A percentile compares a stretch with the other conserved stretches of the same genome.
These are phyloP conservation scores for Russula dissimulans DNA, from an alignment of 768 basidiomycete species.

Conservation along the genomic window DNA sequence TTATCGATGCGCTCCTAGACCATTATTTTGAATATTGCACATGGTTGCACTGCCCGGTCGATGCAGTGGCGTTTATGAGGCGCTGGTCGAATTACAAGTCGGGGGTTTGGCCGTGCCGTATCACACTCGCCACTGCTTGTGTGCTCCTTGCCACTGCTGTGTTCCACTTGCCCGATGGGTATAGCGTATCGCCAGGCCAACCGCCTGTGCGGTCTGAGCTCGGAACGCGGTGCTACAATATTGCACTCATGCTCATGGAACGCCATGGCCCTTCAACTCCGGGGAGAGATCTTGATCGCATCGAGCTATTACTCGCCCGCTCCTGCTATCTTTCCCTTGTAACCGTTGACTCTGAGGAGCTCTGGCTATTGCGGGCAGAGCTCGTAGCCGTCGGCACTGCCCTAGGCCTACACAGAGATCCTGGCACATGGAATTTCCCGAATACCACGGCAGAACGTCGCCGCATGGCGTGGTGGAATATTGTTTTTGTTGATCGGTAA, in stretches of 20 bases:
- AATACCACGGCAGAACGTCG: slow-evolving; percentile 64
- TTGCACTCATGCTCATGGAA: slow-evolving; percentile 55
- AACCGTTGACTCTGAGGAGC: slow-evolving; percentile 72
- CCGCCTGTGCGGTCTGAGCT: slow-evolving; percentile 24
- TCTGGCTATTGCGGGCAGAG: slow-evolving; percentile 69
- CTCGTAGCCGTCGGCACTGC: slow-evolving; percentile 67
- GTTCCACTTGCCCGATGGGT: slow-evolving; percentile 15
- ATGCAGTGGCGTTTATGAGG: slow-evolving; percentile 11
- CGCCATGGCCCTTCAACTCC: slow-evolving; percentile 40
- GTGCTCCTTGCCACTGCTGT: slow-evolving; percentile 16
- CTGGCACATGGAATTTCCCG: slow-evolving; percentile 67
- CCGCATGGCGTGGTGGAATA: slow-evolving; percentile 90
- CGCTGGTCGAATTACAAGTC: slow-evolving; percentile 19
- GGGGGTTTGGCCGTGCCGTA: slow-evolving; percentile 15
- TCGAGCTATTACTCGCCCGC: slow-evolving; percentile 64
- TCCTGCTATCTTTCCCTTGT: slow-evolving; percentile 63
- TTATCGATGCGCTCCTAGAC: slow-evolving; percentile 16
- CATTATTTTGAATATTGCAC: slow-evolving; percentile 19
- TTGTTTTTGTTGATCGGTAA: slow-evolving; percentile 68
- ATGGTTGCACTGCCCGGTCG: slow-evolving; percentile 13
- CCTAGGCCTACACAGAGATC: slow-evolving; percentile 81
- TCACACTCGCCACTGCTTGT: slow-evolving; percentile 18
- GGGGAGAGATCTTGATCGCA: slow-evolving; percentile 65
- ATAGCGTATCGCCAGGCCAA: slow-evolving; percentile 16
- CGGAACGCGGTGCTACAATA: slow-evolving; percentile 58